Evolutionary conservation across 2,329 filamentous ascomycete species (phyloP).

Genomic region (Calonectria fujianensis): DNA sequence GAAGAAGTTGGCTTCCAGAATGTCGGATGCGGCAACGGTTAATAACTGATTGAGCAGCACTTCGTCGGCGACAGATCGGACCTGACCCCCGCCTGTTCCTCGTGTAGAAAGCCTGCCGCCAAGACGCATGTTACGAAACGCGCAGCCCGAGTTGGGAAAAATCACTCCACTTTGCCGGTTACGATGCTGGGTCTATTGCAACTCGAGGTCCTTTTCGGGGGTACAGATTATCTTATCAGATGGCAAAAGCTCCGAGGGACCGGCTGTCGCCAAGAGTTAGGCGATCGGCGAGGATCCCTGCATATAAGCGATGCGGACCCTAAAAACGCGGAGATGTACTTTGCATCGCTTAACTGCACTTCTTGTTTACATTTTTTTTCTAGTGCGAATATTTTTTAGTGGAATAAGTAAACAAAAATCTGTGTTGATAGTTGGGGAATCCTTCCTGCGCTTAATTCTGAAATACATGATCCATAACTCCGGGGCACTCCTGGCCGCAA

Average conservation of each 20-base stretch:
- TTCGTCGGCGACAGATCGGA: slow-evolving; percentile 26
- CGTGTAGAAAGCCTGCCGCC: slow-evolving; percentile 5
- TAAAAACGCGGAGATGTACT: not conserved
- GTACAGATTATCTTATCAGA: slow-evolving; percentile 49
- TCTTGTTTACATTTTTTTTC: not conserved
- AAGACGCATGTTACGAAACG: slow-evolving; percentile 19
- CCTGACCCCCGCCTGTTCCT: slow-evolving; percentile 5
- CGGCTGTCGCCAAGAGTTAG: slow-evolving; percentile 3
- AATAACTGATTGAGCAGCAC: not conserved
- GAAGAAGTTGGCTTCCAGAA: too few species aligned
- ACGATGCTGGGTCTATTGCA: not conserved
- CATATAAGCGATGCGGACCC: slow-evolving; percentile 7
- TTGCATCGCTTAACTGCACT: slow-evolving; percentile 1
- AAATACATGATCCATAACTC: slow-evolving; percentile 14
- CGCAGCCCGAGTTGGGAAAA: not conserved
- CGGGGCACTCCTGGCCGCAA: not conserved
- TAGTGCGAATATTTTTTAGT: not conserved
- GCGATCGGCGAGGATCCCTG: slow-evolving; percentile 20
- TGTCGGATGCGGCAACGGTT: not conserved
- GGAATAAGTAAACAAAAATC: not conserved
- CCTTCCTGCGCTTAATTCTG: not conserved
- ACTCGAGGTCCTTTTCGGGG: slow-evolving; percentile 3
- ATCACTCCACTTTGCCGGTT: not conserved
- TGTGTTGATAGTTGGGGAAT: slow-evolving; percentile 8
- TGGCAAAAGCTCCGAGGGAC: slow-evolving; percentile 24